Conservation (phyloP, 2,329 filamentous ascomycete species). For the Pseudocercospora crystallina region DNA sequence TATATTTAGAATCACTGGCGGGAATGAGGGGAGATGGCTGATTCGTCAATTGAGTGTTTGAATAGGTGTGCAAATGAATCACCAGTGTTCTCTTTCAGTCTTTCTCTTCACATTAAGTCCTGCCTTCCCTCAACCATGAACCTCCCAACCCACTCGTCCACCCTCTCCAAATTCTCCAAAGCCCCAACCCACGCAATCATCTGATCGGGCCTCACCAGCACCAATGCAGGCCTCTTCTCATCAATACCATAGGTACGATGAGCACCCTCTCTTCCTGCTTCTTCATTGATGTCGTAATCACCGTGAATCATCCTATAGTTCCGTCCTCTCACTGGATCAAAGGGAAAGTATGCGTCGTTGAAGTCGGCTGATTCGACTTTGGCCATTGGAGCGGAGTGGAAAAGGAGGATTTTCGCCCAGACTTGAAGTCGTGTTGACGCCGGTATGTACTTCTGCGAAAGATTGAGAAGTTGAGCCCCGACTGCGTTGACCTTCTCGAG, state of each 20-base stretch:
- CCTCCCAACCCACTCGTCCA: conserved; percentile 10
- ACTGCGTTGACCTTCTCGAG: conserved; percentile 3
- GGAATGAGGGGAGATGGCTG: too few relatives aligned
- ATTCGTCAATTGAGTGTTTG: too few relatives aligned
- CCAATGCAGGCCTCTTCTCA: conserved; percentile 5
- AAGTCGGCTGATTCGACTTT: conserved; percentile 7
- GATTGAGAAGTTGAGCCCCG: background rate
- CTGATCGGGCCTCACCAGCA: conserved; percentile 15
- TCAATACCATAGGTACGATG: conserved; percentile 6
- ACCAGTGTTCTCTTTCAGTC: too few relatives aligned
- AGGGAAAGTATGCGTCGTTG: conserved; percentile 7
- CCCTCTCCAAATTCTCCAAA: conserved; percentile 1
- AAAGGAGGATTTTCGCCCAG: conserved; percentile 8
- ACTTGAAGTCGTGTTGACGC: background rate
- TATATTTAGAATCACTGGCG: too few relatives aligned
- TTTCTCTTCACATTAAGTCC: too few relatives aligned
- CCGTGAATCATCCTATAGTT: conserved; percentile 7
- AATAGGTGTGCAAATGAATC: too few relatives aligned
- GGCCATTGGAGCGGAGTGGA: background rate
- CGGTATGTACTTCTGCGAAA: background rate
- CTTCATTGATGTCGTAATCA: background rate
- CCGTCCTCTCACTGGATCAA: background rate
- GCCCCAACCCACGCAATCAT: conserved; percentile 10
- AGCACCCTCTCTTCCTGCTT: background rate
- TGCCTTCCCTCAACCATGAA: conserved; percentile 6